Conservation (phyloP, 208 protist genomes). For the Leishmania mexicana region DNA sequence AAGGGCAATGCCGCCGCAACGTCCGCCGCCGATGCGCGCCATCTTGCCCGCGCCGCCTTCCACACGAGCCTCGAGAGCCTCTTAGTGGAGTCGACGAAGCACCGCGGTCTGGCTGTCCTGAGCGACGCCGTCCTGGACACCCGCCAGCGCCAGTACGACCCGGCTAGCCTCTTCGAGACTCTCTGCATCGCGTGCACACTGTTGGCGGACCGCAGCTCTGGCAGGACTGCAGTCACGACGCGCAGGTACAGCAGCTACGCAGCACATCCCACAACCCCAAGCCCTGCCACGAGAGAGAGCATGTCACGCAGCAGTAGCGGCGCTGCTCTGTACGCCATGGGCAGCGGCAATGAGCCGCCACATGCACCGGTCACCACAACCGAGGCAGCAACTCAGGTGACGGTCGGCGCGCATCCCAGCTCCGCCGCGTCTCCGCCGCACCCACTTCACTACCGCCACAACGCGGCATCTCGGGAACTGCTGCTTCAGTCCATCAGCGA, state of each 20-base stretch:
- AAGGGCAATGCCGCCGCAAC: background rate
- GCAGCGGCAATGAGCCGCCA: background rate
- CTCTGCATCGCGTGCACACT: slow-evolving; percentile 59
- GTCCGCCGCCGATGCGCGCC: slow-evolving; percentile 10
- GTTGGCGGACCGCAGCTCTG: slow-evolving; percentile 24
- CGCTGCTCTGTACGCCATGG: background rate
- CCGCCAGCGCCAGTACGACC: slow-evolving; percentile 44
- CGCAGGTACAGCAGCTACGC: background rate
- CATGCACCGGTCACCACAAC: background rate
- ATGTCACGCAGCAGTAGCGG: background rate
- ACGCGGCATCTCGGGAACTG: slow-evolving; percentile 32
- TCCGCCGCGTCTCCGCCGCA: background rate
- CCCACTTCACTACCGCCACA: slow-evolving; percentile 28
- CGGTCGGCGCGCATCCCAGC: background rate
- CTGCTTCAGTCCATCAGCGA: slow-evolving; percentile 71
- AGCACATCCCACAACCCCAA: background rate
- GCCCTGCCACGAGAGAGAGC: background rate
- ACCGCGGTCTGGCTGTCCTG: slow-evolving; percentile 44
- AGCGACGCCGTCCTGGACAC: slow-evolving; percentile 58
- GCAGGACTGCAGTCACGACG: background rate
- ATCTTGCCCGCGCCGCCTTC: slow-evolving; percentile 40
- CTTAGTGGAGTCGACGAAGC: slow-evolving; percentile 53
- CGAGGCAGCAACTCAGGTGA: background rate
- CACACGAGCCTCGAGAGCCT: slow-evolving; percentile 55
- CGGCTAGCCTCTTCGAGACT: slow-evolving; percentile 54